A percentile compares a stretch with the other conserved stretches of the same genome.
phyloP scores from a whole-genome alignment of 805 yeast species.

The Jamesozyma rosinii region DNA sequence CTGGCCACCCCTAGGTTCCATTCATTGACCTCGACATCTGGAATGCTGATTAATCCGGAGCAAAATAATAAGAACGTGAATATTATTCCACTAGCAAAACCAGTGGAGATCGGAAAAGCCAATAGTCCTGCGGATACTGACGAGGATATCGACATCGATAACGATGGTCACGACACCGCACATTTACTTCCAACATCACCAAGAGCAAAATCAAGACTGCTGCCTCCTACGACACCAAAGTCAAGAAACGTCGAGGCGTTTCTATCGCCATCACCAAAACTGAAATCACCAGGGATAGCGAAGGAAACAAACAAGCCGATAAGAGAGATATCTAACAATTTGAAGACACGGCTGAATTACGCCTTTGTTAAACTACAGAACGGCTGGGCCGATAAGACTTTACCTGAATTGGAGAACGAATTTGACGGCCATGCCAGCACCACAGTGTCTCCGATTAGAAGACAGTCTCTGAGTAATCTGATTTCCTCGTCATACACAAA shows the following conservation, averaged over 20 bases:
- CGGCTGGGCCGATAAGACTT: slow-evolving; percentile 27
- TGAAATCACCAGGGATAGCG: slow-evolving; percentile 21
- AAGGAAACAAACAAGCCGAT: slow-evolving; percentile 29
- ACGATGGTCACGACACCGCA: not conserved
- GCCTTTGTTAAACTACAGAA: slow-evolving; percentile 35
- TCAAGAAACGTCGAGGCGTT: slow-evolving; percentile 25
- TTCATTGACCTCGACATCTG: not conserved
- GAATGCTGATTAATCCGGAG: not conserved
- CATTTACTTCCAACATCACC: slow-evolving; percentile 2
- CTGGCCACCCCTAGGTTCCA: slow-evolving; percentile 20
- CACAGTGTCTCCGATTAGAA: not conserved
- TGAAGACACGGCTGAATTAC: slow-evolving; percentile 34
- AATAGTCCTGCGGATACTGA: not conserved
- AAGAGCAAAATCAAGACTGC: slow-evolving; percentile 12
- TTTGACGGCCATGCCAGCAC: slow-evolving; percentile 3
- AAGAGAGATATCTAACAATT: slow-evolving; percentile 33
- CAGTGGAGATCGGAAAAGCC: not conserved
- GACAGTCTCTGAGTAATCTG: slow-evolving; percentile 1
- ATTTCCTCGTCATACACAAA: slow-evolving; percentile 7
- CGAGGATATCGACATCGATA: not conserved
- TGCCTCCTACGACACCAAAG: slow-evolving; percentile 30
- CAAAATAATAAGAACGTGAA: not conserved
- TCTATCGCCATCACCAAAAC: slow-evolving; percentile 28
- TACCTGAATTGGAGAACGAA: slow-evolving; percentile 22
- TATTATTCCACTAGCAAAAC: not conserved